phyloP scores from a whole-genome alignment of 257 asterid genomes.

The Avicennia marina region DNA sequence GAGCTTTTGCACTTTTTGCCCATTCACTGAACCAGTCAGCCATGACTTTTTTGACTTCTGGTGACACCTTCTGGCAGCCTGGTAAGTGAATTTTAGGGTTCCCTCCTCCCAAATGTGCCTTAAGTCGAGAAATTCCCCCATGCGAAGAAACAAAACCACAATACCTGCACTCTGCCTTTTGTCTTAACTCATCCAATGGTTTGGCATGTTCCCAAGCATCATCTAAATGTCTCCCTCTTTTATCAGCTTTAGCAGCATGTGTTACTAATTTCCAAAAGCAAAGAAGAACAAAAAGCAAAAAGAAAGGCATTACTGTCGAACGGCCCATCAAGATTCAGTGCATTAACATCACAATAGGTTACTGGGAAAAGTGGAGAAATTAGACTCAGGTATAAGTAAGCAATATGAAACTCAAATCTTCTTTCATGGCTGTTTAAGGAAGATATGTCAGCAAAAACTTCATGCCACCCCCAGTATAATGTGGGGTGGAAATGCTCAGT shows the following conservation, averaged over 20 bases:
- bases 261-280: constrained; percentile 20
- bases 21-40: constrained; percentile 40
- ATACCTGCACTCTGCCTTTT: constrained; percentile 44
- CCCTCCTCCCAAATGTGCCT: constrained; percentile 63
- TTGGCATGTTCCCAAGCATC: constrained; percentile 49
- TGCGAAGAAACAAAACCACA: constrained; percentile 49
- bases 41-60: constrained; percentile 39
- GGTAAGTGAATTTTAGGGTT: constrained; percentile 34
- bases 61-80: constrained; percentile 42
- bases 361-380: neutral
- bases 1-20: constrained; percentile 34
- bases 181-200: constrained; percentile 38
- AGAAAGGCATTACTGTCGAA: constrained; percentile 2
- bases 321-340: neutral
- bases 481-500: neutral
- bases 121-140: constrained; percentile 61
- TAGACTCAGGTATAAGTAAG: neutral
- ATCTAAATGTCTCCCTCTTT: constrained; percentile 43
- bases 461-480: neutral
- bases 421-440: too few relatives aligned
- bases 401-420: neutral
- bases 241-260: constrained; percentile 26
- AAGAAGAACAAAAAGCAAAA: constrained; percentile 9
- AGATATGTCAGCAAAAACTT: neutral
- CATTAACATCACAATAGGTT: neutral